Percentiles rank a stretch among this genome's conserved stretches.
phyloP scores from a whole-genome alignment of 2,329 filamentous ascomycete genomes.

The Chrysosporium queenslandicum region DNA sequence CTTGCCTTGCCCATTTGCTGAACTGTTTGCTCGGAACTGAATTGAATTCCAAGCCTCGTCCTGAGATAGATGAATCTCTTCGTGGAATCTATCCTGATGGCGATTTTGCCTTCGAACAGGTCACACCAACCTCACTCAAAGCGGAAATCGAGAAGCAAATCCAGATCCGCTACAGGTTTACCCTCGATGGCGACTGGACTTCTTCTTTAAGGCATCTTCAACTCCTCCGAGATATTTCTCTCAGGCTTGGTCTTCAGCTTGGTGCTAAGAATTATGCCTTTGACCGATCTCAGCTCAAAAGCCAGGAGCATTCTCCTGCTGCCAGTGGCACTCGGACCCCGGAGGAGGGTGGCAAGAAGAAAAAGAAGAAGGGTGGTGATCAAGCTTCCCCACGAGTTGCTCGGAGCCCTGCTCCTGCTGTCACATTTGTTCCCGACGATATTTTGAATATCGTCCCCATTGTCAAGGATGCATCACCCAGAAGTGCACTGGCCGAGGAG shows the following conservation, averaged over 20 bases:
- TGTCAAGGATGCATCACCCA: slow-evolving; percentile 86
- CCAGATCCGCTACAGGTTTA: slow-evolving; percentile 63
- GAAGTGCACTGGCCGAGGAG: slow-evolving; percentile 86
- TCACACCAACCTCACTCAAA: slow-evolving; percentile 63
- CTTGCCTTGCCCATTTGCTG: slow-evolving; percentile 74
- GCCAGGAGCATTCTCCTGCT: slow-evolving; percentile 27
- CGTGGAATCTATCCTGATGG: slow-evolving; percentile 68
- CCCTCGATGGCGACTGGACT: slow-evolving; percentile 59
- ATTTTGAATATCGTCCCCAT: slow-evolving; percentile 88
- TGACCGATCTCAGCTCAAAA: slow-evolving; percentile 36
- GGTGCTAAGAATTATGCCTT: slow-evolving; percentile 69
- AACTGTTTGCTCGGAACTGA: slow-evolving; percentile 80
- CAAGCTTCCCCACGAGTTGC: slow-evolving; percentile 39
- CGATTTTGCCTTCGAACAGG: slow-evolving; percentile 68
- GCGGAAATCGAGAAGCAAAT: slow-evolving; percentile 63
- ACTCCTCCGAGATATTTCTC: slow-evolving; percentile 73
- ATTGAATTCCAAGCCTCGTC: slow-evolving; percentile 64
- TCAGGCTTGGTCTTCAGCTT: slow-evolving; percentile 85
- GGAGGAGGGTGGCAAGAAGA: slow-evolving; percentile 35
- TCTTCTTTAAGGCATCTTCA: slow-evolving; percentile 62
- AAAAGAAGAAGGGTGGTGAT: slow-evolving; percentile 49
- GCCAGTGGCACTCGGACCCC: slow-evolving; percentile 32
- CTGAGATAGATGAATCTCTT: slow-evolving; percentile 66
- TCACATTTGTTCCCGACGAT: slow-evolving; percentile 72
- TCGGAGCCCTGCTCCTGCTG: slow-evolving; percentile 37